Evolutionary conservation across 176 grass and related monocot genomes (phyloP).

Genomic region (Puya raimondii): DNA sequence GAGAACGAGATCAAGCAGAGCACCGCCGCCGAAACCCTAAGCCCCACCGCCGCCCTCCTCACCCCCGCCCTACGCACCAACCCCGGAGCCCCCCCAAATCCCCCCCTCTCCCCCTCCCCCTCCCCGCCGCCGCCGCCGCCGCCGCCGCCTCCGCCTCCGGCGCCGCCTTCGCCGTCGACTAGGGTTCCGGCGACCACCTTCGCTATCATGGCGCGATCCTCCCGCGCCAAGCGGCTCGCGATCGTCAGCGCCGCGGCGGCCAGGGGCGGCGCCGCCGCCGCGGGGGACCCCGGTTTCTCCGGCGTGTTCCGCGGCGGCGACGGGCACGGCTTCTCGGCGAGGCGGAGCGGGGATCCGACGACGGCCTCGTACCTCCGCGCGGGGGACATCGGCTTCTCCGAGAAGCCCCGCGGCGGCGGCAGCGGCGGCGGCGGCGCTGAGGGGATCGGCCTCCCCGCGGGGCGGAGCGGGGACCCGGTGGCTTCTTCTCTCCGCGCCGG

Average conservation of each 20-base stretch:
- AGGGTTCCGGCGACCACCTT: neutral
- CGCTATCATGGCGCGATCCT: constrained; percentile 18
- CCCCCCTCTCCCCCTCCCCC: constrained; percentile 8
- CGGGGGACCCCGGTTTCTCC: neutral
- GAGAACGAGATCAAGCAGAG: constrained; percentile 67
- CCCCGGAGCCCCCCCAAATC: constrained; percentile 15
- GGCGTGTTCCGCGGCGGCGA: neutral
- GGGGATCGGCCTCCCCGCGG: neutral
- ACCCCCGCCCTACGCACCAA: constrained; percentile 29
- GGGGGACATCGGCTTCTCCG: neutral
- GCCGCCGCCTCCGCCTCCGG: constrained; percentile 3
- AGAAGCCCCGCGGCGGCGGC: constrained; percentile 21
- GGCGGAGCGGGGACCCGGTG: constrained; percentile 24
- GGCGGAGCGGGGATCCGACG: constrained; percentile 27
- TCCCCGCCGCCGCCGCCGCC: neutral
- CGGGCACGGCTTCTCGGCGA: constrained; percentile 25
- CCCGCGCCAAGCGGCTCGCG: neutral
- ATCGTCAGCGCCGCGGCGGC: constrained; percentile 15
- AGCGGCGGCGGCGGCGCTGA: constrained; percentile 19
- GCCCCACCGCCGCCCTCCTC: constrained; percentile 26
- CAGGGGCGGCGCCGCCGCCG: constrained; percentile 10
- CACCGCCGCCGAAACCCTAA: constrained; percentile 62
- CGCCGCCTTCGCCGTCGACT: neutral
- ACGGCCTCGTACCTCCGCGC: constrained; percentile 9
- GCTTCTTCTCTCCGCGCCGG: constrained; percentile 6